These are phyloP conservation scores for Claviceps sp. DNA, from an alignment of 2,329 filamentous ascomycete species.

Conservation along the genomic window DNA sequence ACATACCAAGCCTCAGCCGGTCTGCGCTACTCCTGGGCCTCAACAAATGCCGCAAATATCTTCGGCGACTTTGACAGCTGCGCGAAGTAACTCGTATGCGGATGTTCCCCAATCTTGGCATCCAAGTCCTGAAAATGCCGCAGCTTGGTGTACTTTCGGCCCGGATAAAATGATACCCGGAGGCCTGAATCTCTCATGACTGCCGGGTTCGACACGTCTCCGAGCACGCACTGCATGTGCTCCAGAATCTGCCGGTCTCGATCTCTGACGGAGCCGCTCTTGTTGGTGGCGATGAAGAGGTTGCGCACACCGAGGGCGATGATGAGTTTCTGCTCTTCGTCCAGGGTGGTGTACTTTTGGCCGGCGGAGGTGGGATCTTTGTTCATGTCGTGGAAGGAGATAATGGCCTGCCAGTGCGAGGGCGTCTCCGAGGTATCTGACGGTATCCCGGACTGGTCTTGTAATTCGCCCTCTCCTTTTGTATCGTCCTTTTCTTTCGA, in stretches of 20 bases:
- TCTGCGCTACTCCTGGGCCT: conserved; percentile 1
- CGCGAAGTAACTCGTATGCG: conserved; percentile 3
- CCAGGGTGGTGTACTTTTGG: not conserved
- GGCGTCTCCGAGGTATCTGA: not conserved
- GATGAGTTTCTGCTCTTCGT: conserved; percentile 5
- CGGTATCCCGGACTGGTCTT: not conserved
- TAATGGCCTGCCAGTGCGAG: conserved; percentile 3
- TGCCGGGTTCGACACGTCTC: not conserved
- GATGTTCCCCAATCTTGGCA: conserved; percentile 1
- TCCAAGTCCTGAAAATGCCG: conserved; percentile 4
- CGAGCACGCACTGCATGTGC: conserved; percentile 2
- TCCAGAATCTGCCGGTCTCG: conserved; percentile 3
- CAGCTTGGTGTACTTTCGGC: not conserved
- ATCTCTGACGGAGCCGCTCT: conserved; percentile 1
- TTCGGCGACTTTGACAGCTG: conserved; percentile 4
- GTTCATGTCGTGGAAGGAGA: conserved; percentile 6
- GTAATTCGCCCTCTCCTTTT: not conserved
- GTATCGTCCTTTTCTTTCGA: not conserved
- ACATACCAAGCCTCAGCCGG: not conserved
- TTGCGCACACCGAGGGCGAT: conserved; percentile 6
- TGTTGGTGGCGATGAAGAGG: conserved; percentile 3
- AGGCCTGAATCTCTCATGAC: not conserved
- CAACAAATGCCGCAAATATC: conserved; percentile 7
- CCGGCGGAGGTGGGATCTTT: not conserved
- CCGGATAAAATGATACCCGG: conserved; percentile 4